Evolutionary conservation across 2,329 filamentous ascomycete genomes (phyloP).

Genomic region (Pestalotiopsis sp.): DNA sequence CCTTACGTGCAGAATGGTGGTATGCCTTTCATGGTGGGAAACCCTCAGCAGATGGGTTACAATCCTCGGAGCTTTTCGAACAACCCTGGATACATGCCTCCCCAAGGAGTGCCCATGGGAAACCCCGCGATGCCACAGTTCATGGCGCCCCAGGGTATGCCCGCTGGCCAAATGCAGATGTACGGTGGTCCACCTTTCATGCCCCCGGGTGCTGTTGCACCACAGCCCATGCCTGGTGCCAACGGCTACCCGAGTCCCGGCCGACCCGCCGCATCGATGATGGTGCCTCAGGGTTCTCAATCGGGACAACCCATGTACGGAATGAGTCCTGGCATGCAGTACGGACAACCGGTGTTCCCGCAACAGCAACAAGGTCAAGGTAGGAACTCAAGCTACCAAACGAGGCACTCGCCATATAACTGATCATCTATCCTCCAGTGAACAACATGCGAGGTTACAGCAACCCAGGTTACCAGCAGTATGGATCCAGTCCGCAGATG

Average conservation of each 20-base stretch:
- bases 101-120: slow-evolving; percentile 70
- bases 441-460: slow-evolving; percentile 61
- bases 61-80: slow-evolving; percentile 70
- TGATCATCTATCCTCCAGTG: slow-evolving; percentile 49
- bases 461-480: slow-evolving; percentile 60
- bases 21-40: slow-evolving; percentile 68
- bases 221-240: slow-evolving; percentile 61
- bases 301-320: slow-evolving; percentile 79
- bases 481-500: slow-evolving; percentile 63
- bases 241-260: slow-evolving; percentile 89
- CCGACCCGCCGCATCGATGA: slow-evolving; percentile 78
- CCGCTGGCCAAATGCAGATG: slow-evolving; percentile 75
- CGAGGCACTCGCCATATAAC: slow-evolving; percentile 20
- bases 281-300: slow-evolving; percentile 92
- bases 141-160: slow-evolving; percentile 71
- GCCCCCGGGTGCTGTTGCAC: slow-evolving; percentile 54
- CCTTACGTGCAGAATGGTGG: slow-evolving; percentile 68
- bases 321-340: slow-evolving; percentile 74
- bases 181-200: slow-evolving; percentile 71
- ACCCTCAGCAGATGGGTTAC: slow-evolving; percentile 66
- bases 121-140: slow-evolving; percentile 81
- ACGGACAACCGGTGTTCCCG: slow-evolving; percentile 73
- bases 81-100: slow-evolving; percentile 70
- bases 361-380: slow-evolving; percentile 63
- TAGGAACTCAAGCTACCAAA: slow-evolving; percentile 49